Evolutionary conservation across 495 filamentous ascomycete species (phyloP), one percentile per base, ranked within the genome.

Genomic region (Amphirosellinia nigrospora): DNA sequence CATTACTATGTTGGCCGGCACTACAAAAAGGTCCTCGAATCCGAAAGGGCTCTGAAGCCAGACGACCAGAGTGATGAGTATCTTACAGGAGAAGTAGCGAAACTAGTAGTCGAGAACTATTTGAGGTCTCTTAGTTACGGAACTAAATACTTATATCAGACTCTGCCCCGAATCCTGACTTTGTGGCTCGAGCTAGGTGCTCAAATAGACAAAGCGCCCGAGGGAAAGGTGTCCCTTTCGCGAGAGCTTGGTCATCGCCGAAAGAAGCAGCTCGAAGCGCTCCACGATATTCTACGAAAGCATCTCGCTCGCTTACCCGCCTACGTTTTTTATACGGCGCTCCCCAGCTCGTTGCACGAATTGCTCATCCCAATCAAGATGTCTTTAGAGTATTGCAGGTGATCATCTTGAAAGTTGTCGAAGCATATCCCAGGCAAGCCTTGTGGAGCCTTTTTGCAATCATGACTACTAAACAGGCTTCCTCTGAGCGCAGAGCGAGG

Each of bases 1-100:
- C 93, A 97, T 78, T 98, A 98, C 79, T 97, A 98, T 79, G 86
- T 99, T 21, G 96, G 96, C 15, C 95, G 94, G 67, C 93, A 98
- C 79, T 99, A 98, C 84, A 97, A 97, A 77, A 99, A 98, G 76
- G 86, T 98, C 19, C 84, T 97, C 23, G 94, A 98, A 73, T 91
- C 92, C 0, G 93, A 98, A 76, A 95, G 92, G 77, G 83, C 85
- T 10, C 87, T 97, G 52, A 89, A 90, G 10, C 84, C 88, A 43
- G 86, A 87, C 16, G 93, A 87, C 39, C 87, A 89, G 74, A 83
- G 77, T 3, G 83, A 87, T 38, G 75, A 80, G 38, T 89, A 85
- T 64, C 68, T 89, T 43, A 91, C 84, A 19, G 96, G 96, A 32
- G 94, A 98, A 76, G 90, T 86, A 0, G 90, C 93, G 8, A 96